These are phyloP conservation scores for Cyathus striatus DNA, from an alignment of 768 basidiomycete species.

Conservation along the genomic window DNA sequence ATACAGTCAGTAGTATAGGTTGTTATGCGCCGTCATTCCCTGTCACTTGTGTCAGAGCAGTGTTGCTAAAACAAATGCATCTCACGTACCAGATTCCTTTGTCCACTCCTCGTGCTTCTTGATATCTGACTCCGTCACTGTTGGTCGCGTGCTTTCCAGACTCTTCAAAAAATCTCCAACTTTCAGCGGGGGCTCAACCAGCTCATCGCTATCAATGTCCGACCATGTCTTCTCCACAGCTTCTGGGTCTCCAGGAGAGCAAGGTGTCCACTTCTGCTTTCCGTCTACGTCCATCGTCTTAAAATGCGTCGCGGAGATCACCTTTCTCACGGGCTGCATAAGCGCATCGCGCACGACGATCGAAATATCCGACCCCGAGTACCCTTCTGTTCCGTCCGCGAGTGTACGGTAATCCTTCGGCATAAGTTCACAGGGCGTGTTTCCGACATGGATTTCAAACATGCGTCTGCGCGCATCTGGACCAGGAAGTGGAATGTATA, in stretches of 20 bases:
- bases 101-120: conserved; percentile 82
- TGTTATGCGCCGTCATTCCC: conserved; percentile 25
- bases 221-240: conserved; percentile 90
- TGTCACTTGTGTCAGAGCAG: conserved; percentile 2
- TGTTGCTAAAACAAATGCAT: not conserved
- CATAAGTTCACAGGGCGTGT: conserved; percentile 82
- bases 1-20: not conserved
- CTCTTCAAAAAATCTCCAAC: conserved; percentile 80
- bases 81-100: conserved; percentile 64
- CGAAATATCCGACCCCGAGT: conserved; percentile 93
- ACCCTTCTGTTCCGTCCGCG: conserved; percentile 87
- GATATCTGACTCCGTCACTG: conserved; percentile 87
- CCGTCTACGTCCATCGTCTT: conserved; percentile 42
- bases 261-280: conserved; percentile 79
- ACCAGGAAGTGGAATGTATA: conserved; percentile 96
- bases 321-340: conserved; percentile 98
- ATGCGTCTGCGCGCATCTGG: conserved; percentile 88
- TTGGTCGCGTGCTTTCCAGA: conserved; percentile 74
- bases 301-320: conserved; percentile 94
- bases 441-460: conserved; percentile 95
- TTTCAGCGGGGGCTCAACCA: conserved; percentile 82
- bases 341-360: conserved; percentile 93
- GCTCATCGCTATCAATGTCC: conserved; percentile 80
- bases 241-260: conserved; percentile 86
- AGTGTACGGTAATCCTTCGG: conserved; percentile 75